These are phyloP conservation scores for Quercus variabilis DNA, from an alignment of 306 rosid genomes.

Conservation along the genomic window DNA sequence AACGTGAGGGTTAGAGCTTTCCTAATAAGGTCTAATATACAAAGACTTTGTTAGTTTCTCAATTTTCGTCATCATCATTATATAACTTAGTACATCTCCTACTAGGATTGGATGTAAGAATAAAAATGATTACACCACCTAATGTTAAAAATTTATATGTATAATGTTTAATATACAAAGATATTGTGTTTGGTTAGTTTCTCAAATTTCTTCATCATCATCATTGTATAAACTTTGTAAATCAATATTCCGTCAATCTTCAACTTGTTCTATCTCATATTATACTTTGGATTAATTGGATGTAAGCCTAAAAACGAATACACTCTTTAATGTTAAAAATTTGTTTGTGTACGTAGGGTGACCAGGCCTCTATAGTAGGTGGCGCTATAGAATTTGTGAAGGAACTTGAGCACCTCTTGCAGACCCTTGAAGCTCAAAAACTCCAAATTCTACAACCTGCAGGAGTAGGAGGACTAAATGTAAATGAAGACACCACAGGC, in stretches of 20 bases:
- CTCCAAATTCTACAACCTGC: slow-evolving; percentile 41
- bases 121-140: too few species aligned
- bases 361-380: slow-evolving; percentile 93
- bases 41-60: too few species aligned
- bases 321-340: neutral
- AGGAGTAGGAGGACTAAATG: slow-evolving; percentile 19
- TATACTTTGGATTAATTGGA: too few species aligned
- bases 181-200: neutral
- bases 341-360: slow-evolving; percentile 52
- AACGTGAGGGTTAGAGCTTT: neutral
- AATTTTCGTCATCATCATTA: too few species aligned
- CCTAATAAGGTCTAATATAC: neutral
- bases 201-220: neutral
- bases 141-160: too few species aligned
- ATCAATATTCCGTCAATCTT: too few species aligned
- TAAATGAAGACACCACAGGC: slow-evolving; percentile 24
- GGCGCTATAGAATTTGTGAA: slow-evolving; percentile 94
- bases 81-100: too few species aligned
- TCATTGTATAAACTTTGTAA: neutral
- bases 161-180: neutral
- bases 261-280: too few species aligned
- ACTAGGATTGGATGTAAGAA: too few species aligned
- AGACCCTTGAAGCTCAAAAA: slow-evolving; percentile 74
- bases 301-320: too few species aligned
- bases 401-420: slow-evolving; percentile 72